These are phyloP conservation scores for Pseudonectria buxi DNA, from an alignment of 2,329 filamentous ascomycete genomes.

Conservation along the genomic window DNA sequence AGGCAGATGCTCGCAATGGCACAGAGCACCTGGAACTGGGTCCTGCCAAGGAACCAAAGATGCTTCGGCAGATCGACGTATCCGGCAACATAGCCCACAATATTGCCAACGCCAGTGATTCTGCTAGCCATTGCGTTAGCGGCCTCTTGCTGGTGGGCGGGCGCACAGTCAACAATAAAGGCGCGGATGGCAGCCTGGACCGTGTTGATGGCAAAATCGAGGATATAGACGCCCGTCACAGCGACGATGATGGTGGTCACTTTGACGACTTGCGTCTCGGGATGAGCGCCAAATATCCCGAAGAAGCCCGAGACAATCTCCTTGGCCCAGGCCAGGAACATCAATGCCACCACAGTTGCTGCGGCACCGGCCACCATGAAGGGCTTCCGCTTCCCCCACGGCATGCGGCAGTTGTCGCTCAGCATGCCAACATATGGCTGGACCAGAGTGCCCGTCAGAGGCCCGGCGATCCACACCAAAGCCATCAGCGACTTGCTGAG, in stretches of 20 bases:
- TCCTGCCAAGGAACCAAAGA: slow-evolving; percentile 74
- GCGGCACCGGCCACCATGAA: slow-evolving; percentile 68
- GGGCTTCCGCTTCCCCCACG: slow-evolving; percentile 73
- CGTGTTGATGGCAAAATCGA: slow-evolving; percentile 95
- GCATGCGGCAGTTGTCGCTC: slow-evolving; percentile 68
- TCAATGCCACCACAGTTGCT: slow-evolving; percentile 60
- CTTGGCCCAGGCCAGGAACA: slow-evolving; percentile 67
- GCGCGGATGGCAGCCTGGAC: slow-evolving; percentile 88
- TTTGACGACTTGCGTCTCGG: slow-evolving; percentile 58
- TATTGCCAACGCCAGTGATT: slow-evolving; percentile 81
- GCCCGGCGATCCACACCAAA: slow-evolving; percentile 78
- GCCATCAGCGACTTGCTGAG: slow-evolving; percentile 79
- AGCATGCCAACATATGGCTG: slow-evolving; percentile 78
- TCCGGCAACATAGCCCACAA: slow-evolving; percentile 81
- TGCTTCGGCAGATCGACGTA: slow-evolving; percentile 71
- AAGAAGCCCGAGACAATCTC: slow-evolving; percentile 65
- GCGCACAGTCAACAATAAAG: slow-evolving; percentile 89
- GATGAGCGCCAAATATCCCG: slow-evolving; percentile 62
- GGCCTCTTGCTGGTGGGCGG: slow-evolving; percentile 85
- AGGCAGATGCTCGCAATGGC: slow-evolving; percentile 75
- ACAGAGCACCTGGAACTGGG: slow-evolving; percentile 90
- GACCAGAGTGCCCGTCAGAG: slow-evolving; percentile 69
- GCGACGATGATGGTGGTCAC: slow-evolving; percentile 67
- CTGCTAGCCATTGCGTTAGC: slow-evolving; percentile 94
- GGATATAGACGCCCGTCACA: slow-evolving; percentile 78